Base-by-base conservation (phyloP, 768 basidiomycete genomes). In the Trichaptum fuscoviolaceum region DNA sequence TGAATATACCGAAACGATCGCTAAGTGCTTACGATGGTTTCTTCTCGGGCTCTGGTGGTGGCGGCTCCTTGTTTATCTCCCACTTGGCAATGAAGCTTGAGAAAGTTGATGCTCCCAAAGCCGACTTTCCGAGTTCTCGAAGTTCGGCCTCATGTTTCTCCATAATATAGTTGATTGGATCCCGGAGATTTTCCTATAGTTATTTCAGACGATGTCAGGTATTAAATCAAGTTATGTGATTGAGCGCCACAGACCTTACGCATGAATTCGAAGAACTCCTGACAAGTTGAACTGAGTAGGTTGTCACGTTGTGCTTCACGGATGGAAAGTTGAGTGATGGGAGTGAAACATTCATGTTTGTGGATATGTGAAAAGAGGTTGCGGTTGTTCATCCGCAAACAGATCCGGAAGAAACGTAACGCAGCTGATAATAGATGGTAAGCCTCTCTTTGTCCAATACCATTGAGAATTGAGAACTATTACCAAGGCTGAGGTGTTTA, bases 251-350 rank as follows among this genome's bases (percentile, higher is more conserved):
- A 69, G 68, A 96, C 95, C 79, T 87, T 85, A 65, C 95, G 88
- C 76, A 99, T 91, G 70, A 86, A 84, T 71, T 99, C 97, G 72
- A 99, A 95, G 69, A 92, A 91, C 75, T 99, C 97, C 75, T 97
- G 90, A 81, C 95, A 98, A 52, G 95, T 93, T 71, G 95, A 95
- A 71, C 90, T 92, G 65, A 99, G 80, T 68, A 99, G 83, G 77
- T 96, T 99, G 76, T 99, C 97, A 66, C 93, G 83, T 64, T 83
- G 80, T 35, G 91, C 90, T 77, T 97, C 96, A 68, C 86, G 85
- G 30, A 90, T 73, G n/a, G 93, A 90, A 67, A 97, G 79, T 67
- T 93, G 89, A 66, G 98, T 79, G 65, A 98, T 87, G 1, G 95
- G 91, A 69, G 86, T 84, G 69, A 98, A 79, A 27, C 95, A 80